These are phyloP conservation scores for Priceomyces carsonii DNA, from an alignment of 805 yeast species.

Conservation along the genomic window DNA sequence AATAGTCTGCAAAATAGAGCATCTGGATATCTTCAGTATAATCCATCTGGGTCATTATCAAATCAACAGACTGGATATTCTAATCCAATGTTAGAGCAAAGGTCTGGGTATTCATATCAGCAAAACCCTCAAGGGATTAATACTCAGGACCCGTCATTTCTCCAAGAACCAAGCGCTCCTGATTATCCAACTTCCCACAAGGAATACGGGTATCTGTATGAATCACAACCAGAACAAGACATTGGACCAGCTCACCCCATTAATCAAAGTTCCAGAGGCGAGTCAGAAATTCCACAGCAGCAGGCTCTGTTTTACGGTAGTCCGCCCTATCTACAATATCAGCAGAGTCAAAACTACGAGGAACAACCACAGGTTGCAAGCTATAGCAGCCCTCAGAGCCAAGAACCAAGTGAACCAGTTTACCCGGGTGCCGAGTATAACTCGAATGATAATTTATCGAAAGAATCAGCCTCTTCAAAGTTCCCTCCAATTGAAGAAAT, in stretches of 20 bases:
- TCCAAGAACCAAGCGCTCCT: slow-evolving; percentile 1
- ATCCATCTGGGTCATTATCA: background rate
- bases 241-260: background rate
- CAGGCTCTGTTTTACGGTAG: background rate
- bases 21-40: background rate
- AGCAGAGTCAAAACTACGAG: no score
- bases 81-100: slow-evolving; percentile 3
- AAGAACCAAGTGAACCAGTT: slow-evolving; percentile 5
- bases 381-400: background rate
- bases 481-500: slow-evolving; percentile 11
- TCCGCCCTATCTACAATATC: background rate
- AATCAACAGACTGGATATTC: slow-evolving; percentile 4
- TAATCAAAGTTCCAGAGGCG: background rate
- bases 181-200: background rate
- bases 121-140: background rate
- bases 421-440: background rate
- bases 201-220: slow-evolving; percentile 1
- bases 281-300: background rate
- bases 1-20: slow-evolving; percentile 1
- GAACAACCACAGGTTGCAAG: background rate
- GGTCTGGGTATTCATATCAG: slow-evolving; percentile 1
- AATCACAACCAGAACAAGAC: background rate
- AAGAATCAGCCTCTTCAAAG: slow-evolving; percentile 8
- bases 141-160: slow-evolving; percentile 1
- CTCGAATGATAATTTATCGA: slow-evolving; percentile 6